These are phyloP conservation scores for Cardamine occulta DNA, from an alignment of 345 rosid genomes.

Conservation along the genomic window DNA sequence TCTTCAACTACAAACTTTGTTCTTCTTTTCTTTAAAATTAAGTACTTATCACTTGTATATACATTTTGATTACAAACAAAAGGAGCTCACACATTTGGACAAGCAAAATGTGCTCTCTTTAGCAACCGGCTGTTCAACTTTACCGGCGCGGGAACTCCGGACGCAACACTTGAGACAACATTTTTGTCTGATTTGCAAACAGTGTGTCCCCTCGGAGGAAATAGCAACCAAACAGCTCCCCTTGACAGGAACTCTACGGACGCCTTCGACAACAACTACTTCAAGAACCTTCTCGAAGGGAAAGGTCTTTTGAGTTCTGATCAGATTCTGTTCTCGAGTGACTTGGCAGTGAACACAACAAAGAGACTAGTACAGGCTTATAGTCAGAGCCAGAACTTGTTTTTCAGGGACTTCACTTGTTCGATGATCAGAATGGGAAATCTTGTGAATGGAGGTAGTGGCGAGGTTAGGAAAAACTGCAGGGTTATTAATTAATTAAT, in stretches of 20 bases:
- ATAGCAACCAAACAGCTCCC: conserved; percentile 47
- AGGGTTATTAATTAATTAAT: conserved; percentile 56
- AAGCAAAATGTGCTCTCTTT: conserved; percentile 62
- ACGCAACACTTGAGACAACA: conserved; percentile 53
- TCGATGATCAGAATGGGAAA: conserved; percentile 81
- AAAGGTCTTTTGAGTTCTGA: conserved; percentile 67
- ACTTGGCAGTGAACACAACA: conserved; percentile 53
- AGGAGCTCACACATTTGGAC: conserved; percentile 74
- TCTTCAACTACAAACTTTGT: background rate
- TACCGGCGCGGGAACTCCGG: conserved; percentile 47
- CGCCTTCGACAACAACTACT: conserved; percentile 68
- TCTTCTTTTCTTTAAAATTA: background rate
- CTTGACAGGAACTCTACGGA: conserved; percentile 61
- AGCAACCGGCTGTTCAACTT: conserved; percentile 64
- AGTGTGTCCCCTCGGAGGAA: conserved; percentile 59
- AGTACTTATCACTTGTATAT: background rate
- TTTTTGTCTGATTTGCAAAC: conserved; percentile 50
- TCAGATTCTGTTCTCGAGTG: conserved; percentile 63
- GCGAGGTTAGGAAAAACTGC: conserved; percentile 68
- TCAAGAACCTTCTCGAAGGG: conserved; percentile 56
- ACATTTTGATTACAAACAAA: conserved; percentile 21
- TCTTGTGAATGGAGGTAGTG: conserved; percentile 57
- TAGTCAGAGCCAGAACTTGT: conserved; percentile 44
- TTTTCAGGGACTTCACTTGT: conserved; percentile 54
- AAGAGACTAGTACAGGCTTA: conserved; percentile 57